These are phyloP conservation scores for Gloeopeniophorella convolvens DNA, from an alignment of 768 basidiomycete species.

Conservation along the genomic window DNA sequence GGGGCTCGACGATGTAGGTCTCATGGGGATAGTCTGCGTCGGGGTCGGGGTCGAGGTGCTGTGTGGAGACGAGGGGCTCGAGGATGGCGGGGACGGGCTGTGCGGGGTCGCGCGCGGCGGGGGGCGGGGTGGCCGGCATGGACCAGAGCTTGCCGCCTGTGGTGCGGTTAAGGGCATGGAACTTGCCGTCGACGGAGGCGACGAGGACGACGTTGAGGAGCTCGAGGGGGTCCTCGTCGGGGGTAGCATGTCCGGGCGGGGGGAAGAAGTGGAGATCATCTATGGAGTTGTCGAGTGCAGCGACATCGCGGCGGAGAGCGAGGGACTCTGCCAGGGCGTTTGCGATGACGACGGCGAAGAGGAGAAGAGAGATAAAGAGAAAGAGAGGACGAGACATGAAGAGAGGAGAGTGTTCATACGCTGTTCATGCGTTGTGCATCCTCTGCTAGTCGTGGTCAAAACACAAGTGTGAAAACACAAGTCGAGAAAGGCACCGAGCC, in stretches of 20 bases:
- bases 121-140: slow-evolving; percentile 56
- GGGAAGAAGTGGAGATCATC: slow-evolving; percentile 17
- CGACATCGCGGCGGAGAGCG: slow-evolving; percentile 21
- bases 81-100: slow-evolving; percentile 42
- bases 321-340: slow-evolving; percentile 25
- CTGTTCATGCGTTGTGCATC: background rate
- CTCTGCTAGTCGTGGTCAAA: too few relatives aligned
- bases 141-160: slow-evolving; percentile 85
- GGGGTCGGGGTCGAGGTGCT: slow-evolving; percentile 51
- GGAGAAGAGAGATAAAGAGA: slow-evolving; percentile 11
- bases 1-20: slow-evolving; percentile 91
- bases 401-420: slow-evolving; percentile 12
- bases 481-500: too few relatives aligned
- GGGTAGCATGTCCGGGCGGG: slow-evolving; percentile 9
- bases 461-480: too few relatives aligned
- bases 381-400: slow-evolving; percentile 14
- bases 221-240: slow-evolving; percentile 40
- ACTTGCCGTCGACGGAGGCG: slow-evolving; percentile 89
- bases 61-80: slow-evolving; percentile 67
- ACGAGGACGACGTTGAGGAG: slow-evolving; percentile 82
- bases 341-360: slow-evolving; percentile 21
- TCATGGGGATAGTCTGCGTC: slow-evolving; percentile 58
- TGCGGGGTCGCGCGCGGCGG: slow-evolving; percentile 23
- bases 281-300: background rate
- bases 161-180: slow-evolving; percentile 88